These are phyloP conservation scores for Erythrophleum fordii DNA, from an alignment of 306 rosid species.

Conservation along the genomic window DNA sequence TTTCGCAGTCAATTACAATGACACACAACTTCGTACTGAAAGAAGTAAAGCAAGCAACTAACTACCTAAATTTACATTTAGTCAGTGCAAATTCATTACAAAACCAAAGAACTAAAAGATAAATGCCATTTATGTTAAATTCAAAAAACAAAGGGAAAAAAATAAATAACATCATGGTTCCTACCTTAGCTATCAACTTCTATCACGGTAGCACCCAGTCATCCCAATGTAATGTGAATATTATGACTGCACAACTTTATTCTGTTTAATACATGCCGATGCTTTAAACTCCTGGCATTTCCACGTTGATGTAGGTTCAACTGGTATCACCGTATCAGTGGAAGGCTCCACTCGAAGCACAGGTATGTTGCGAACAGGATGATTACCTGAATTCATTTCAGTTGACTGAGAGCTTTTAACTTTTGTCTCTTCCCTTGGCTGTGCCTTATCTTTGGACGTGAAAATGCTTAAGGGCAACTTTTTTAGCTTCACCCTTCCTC, in stretches of 20 bases:
- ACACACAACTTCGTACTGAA: constrained; percentile 44
- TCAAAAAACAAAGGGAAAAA: constrained; percentile 39
- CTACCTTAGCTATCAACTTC: constrained; percentile 70
- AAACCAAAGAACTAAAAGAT: constrained; percentile 52
- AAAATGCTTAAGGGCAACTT: constrained; percentile 78
- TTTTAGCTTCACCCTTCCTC: constrained; percentile 90
- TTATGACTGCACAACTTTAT: constrained; percentile 77
- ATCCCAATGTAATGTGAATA: constrained; percentile 39
- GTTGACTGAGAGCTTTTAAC: constrained; percentile 49
- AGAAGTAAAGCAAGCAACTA: constrained; percentile 56
- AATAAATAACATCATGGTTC: constrained; percentile 47
- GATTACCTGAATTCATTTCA: constrained; percentile 54
- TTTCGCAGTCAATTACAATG: constrained; percentile 49
- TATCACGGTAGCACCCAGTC: constrained; percentile 45
- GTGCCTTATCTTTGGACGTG: constrained; percentile 62
- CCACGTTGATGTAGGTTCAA: constrained; percentile 68
- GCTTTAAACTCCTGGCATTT: constrained; percentile 78
- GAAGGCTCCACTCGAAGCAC: constrained; percentile 63
- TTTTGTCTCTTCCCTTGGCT: constrained; percentile 58
- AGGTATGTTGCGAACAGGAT: constrained; percentile 46
- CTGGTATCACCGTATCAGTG: constrained; percentile 58
- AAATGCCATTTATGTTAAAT: constrained; percentile 44
- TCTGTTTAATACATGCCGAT: constrained; percentile 65
- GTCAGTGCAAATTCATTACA: constrained; percentile 70
- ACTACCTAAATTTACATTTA: constrained; percentile 76